These are phyloP conservation scores for Myriangium duriaei DNA, from an alignment of 2,329 filamentous ascomycete species.

Conservation along the genomic window DNA sequence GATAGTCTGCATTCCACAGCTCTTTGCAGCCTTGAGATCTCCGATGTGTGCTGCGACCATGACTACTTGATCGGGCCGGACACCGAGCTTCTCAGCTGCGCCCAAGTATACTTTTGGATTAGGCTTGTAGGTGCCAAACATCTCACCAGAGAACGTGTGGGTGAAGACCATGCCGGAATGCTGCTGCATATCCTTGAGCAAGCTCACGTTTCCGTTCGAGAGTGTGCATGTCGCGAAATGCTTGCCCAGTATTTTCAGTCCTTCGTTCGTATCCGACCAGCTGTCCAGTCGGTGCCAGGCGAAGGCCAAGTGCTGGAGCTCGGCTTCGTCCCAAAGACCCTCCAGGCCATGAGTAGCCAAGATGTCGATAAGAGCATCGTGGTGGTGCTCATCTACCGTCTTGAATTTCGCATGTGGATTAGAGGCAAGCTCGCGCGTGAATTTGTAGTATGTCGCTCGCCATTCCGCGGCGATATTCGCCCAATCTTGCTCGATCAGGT, in stretches of 20 bases:
- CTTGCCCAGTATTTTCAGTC: conserved; percentile 41
- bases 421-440: conserved; percentile 44
- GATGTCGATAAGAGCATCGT: conserved; percentile 47
- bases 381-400: conserved; percentile 61
- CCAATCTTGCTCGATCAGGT: conserved; percentile 49
- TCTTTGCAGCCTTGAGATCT: conserved; percentile 55
- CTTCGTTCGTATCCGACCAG: conserved; percentile 52
- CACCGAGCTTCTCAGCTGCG: conserved; percentile 46
- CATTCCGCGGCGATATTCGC: conserved; percentile 55
- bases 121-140: conserved; percentile 67
- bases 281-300: conserved; percentile 62
- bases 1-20: conserved; percentile 53
- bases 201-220: conserved; percentile 58
- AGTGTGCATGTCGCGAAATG: conserved; percentile 51
- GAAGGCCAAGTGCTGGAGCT: conserved; percentile 35
- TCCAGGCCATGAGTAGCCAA: conserved; percentile 35
- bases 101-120: conserved; percentile 55
- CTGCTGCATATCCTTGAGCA: conserved; percentile 53
- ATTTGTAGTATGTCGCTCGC: conserved; percentile 40
- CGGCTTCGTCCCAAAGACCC: conserved; percentile 42
- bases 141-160: conserved; percentile 51
- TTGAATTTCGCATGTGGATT: conserved; percentile 41
- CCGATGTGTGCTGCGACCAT: conserved; percentile 66
- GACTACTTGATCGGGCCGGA: conserved; percentile 49
- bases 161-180: conserved; percentile 51